Base-by-base conservation (phyloP, 2,329 filamentous ascomycete genomes). In the Clarireedia homoeocarpa region DNA sequence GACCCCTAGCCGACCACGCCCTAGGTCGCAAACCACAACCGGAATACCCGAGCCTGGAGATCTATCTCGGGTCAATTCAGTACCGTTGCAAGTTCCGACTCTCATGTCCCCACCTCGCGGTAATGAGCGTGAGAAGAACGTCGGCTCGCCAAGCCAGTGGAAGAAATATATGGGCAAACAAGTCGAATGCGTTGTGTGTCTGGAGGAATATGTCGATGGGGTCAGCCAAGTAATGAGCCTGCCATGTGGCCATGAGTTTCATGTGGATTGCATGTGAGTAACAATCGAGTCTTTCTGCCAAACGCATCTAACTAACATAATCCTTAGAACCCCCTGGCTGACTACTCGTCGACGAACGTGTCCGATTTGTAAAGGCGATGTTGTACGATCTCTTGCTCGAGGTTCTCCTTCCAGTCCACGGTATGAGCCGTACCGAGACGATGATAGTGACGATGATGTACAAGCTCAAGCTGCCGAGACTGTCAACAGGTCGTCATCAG, bases 311-410 rank as follows among this genome's bases (percentile, higher is more conserved):
- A 48, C 58, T 64, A 58, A 62, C 48, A 45, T 15, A 42, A 12
- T 34, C 26, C 17, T 4, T 49, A 96, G 91, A 69, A 97, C 94
- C 4, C 94, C 94, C 2, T 99, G 94, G 94, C 77, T 99, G 52
- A 96, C 92, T 0, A 97, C 91, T 15, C 85, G 92, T 49, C 87
- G 94, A 61, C 86, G 94, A 61, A 99, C 94, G n/a, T 99, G 94
- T 66, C 94, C 94, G 0, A 97, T 99, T 59, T 99, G 94, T 75
- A 99, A 99, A 75, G 91, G 91, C 49, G 94, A 99, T 69, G 94
- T 99, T 38, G 92, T 99, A 15, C 76, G 81, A 30, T 84, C 81
- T 7, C 71, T 90, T 61, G 79, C 83, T 17, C 77, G 75, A 53
- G 66, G 65, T 20, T 65, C 65, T 4, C 60, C 66, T 30, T 66